phyloP scores from a whole-genome alignment of 1,284 basidiomycete species.

The Hymenochaete sp. region DNA sequence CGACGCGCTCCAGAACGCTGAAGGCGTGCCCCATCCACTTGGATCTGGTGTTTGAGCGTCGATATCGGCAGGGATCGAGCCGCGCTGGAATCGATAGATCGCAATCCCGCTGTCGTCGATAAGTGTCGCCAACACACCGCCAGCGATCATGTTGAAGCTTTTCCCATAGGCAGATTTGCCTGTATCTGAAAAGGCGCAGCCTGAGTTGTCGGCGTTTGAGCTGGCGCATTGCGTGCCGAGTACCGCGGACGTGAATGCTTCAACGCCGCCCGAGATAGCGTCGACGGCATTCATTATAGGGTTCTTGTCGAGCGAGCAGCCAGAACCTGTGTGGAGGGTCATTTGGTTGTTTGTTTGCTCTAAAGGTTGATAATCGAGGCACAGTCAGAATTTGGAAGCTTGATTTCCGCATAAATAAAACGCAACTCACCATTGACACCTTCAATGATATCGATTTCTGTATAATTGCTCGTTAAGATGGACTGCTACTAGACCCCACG shows the following conservation, averaged over 20 bases:
- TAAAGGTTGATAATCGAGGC: neutral
- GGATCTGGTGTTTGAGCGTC: constrained; percentile 48
- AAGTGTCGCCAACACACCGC: constrained; percentile 71
- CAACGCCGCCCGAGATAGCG: constrained; percentile 7
- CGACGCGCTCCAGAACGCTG: constrained; percentile 52
- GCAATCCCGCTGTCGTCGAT: constrained; percentile 63
- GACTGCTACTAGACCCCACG: no score
- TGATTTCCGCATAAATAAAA: neutral
- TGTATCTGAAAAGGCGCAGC: constrained; percentile 56
- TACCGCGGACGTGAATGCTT: constrained; percentile 27
- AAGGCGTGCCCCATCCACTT: constrained; percentile 56
- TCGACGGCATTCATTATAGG: constrained; percentile 22
- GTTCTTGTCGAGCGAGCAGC: constrained; percentile 44
- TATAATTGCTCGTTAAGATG: no score
- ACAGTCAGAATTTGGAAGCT: neutral
- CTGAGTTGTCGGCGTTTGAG: constrained; percentile 42
- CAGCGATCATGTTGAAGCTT: constrained; percentile 56
- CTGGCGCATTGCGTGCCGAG: constrained; percentile 41
- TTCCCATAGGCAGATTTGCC: constrained; percentile 54
- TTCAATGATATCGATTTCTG: constrained; percentile 73
- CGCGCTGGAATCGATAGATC: constrained; percentile 71
- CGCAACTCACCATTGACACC: constrained; percentile 43
- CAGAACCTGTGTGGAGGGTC: constrained; percentile 56
- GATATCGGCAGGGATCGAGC: constrained; percentile 64
- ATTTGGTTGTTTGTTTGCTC: constrained; percentile 48